These are phyloP conservation scores for Pseudonitzschia multistriata DNA, from an alignment of 108 stramenopile species.

Conservation along the genomic window DNA sequence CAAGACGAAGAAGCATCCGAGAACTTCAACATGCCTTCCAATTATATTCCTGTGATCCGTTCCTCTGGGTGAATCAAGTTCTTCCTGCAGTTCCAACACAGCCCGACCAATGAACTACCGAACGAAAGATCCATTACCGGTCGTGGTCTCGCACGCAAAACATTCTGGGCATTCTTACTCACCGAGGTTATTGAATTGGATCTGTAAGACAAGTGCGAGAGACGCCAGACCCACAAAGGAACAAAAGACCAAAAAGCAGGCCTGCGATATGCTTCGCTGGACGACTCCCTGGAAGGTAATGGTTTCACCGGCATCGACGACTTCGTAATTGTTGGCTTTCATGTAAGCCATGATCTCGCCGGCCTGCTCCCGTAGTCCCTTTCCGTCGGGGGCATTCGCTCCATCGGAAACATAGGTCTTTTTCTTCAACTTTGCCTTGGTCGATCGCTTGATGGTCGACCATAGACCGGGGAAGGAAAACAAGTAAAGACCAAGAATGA, in stretches of 20 bases:
- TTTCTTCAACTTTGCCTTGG: conserved; percentile 86
- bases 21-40: conserved; percentile 10
- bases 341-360: conserved; percentile 97
- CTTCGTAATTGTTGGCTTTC: conserved; percentile 94
- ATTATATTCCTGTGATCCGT: too few species aligned
- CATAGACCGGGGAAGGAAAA: conserved; percentile 89
- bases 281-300: conserved; percentile 91
- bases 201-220: conserved; percentile 87
- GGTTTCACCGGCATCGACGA: conserved; percentile 86
- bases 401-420: conserved; percentile 76
- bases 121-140: too few species aligned
- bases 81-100: too few species aligned
- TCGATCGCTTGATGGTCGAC: conserved; percentile 87
- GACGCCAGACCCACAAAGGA: conserved; percentile 84
- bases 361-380: conserved; percentile 75
- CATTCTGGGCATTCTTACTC: conserved; percentile 8
- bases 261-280: conserved; percentile 78
- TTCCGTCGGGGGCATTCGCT: conserved; percentile 38
- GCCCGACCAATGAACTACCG: too few species aligned
- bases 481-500: conserved; percentile 84
- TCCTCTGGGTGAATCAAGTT: too few species aligned
- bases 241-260: conserved; percentile 91
- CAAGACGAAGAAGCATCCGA: too few species aligned
- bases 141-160: too few species aligned
- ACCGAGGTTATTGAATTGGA: conserved; percentile 79